Percentiles rank a stretch among this genome's conserved stretches.
These are phyloP conservation scores for Solanum sitiens DNA, from an alignment of 257 asterid species.

Conservation along the genomic window DNA sequence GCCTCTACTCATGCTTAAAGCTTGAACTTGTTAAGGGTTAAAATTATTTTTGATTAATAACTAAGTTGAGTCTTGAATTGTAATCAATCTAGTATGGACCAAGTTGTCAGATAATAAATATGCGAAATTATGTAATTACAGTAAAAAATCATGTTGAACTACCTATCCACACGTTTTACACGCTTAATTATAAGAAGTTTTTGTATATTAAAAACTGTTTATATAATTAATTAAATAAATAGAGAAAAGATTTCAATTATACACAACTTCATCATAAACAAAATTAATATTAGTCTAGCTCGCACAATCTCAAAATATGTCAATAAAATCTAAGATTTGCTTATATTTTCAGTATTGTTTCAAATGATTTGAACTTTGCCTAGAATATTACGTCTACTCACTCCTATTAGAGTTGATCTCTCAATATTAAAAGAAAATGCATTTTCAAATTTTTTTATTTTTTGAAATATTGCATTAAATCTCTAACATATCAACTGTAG, in stretches of 20 bases:
- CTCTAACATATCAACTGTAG: not conserved
- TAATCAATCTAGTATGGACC: not conserved
- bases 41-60: not conserved
- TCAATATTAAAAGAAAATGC: not conserved
- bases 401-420: not conserved
- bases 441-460: not conserved
- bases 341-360: not conserved
- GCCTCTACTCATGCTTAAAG: not conserved
- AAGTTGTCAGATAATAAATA: not conserved
- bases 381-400: not conserved
- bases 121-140: not conserved
- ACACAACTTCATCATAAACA: not conserved
- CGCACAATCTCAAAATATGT: not conserved
- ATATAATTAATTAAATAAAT: too few species aligned
- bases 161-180: not conserved
- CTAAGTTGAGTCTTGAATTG: not conserved
- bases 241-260: not conserved
- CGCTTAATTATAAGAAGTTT: not conserved
- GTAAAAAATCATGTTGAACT: not conserved
- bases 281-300: not conserved
- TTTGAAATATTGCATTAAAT: not conserved
- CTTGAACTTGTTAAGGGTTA: not conserved
- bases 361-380: not conserved
- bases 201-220: too few species aligned
- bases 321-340: not conserved